A percentile compares a stretch with the other conserved stretches of the same genome.
Evolutionary conservation across 2,329 filamentous ascomycete species (phyloP).

Genomic region (Curvularia sp.): DNA sequence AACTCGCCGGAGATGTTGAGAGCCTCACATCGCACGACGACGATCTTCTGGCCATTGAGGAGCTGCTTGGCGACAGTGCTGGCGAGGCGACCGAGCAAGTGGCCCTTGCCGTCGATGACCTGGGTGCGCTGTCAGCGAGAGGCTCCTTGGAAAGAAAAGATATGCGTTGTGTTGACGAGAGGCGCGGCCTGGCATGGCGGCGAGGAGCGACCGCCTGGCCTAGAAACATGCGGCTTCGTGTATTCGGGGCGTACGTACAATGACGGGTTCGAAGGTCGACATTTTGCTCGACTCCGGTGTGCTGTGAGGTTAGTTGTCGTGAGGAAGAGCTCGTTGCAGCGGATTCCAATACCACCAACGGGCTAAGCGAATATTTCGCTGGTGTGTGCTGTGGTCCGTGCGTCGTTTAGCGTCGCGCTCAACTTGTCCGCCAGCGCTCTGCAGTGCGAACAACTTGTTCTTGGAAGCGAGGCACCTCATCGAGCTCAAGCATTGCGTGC

Average conservation of each 20-base stretch:
- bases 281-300: slow-evolving; percentile 58
- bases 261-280: slow-evolving; percentile 72
- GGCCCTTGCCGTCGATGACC: slow-evolving; percentile 99
- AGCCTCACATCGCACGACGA: slow-evolving; percentile 97
- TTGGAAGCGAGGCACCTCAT: background rate
- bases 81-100: slow-evolving; percentile 98
- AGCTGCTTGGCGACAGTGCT: slow-evolving; percentile 99
- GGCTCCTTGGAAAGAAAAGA: slow-evolving; percentile 8
- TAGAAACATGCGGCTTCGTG: slow-evolving; percentile 16
- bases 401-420: slow-evolving; percentile 13
- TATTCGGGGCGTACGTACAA: slow-evolving; percentile 58
- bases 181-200: slow-evolving; percentile 18
- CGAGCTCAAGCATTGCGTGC: background rate
- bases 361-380: slow-evolving; percentile 18
- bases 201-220: slow-evolving; percentile 20
- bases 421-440: background rate
- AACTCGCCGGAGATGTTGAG: slow-evolving; percentile 99
- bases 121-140: slow-evolving; percentile 43
- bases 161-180: slow-evolving; percentile 14
- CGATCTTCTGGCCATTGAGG: slow-evolving; percentile 98
- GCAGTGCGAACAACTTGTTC: background rate
- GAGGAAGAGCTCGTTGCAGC: slow-evolving; percentile 24
- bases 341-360: slow-evolving; percentile 14
- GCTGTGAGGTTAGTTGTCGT: slow-evolving; percentile 45
- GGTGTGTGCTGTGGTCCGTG: slow-evolving; percentile 17